These are phyloP conservation scores for Gossypium trilobum DNA, from an alignment of 441 rosid species.

Conservation along the genomic window DNA sequence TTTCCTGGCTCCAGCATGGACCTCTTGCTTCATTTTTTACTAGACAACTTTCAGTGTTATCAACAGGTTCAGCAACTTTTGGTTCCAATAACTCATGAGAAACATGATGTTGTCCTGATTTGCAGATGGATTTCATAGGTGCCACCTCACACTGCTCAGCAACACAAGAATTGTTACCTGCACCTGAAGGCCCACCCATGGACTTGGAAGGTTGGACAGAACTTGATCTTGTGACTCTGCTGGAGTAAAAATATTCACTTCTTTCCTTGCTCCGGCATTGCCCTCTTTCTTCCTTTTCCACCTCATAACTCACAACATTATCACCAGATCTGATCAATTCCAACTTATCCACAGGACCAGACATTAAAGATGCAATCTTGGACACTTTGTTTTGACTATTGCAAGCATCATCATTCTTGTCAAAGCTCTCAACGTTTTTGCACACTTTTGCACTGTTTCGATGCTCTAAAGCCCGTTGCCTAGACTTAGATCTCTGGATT, in stretches of 20 bases:
- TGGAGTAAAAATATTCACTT: constrained; percentile 19
- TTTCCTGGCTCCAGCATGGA: constrained; percentile 26
- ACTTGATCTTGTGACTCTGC: constrained; percentile 34
- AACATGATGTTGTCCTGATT: not conserved
- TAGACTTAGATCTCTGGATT: constrained; percentile 75
- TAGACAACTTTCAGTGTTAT: not conserved
- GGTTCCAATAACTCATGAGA: constrained; percentile 2
- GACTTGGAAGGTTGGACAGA: constrained; percentile 21
- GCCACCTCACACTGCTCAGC: constrained; percentile 24
- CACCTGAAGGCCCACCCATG: constrained; percentile 24
- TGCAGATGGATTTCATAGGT: constrained; percentile 16
- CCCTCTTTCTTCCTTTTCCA: constrained; percentile 20
- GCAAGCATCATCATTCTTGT: constrained; percentile 23
- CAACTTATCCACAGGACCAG: constrained; percentile 26
- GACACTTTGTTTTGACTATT: constrained; percentile 23
- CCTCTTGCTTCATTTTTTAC: constrained; percentile 13
- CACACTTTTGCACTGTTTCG: constrained; percentile 59
- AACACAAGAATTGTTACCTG: constrained; percentile 23
- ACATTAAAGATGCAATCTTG: constrained; percentile 36
- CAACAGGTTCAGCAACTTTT: not conserved
- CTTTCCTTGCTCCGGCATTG: constrained; percentile 19
- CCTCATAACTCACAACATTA: constrained; percentile 20
- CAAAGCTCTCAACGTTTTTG: constrained; percentile 25
- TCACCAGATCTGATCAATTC: constrained; percentile 28
- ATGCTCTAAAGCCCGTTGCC: constrained; percentile 67